phyloP scores from a whole-genome alignment of 148 eudicot species.

The Chenopodium album region DNA sequence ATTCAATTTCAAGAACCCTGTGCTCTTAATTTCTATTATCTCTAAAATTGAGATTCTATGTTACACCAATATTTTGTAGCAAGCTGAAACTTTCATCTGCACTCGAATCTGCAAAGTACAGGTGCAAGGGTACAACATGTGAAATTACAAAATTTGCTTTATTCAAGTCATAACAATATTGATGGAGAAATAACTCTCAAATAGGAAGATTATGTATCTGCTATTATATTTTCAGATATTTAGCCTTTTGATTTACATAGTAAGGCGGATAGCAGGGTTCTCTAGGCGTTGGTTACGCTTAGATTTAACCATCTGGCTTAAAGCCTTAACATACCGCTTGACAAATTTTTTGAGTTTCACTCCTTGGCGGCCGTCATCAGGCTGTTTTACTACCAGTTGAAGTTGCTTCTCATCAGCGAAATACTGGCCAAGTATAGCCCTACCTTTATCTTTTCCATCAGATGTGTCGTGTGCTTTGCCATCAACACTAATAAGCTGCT shows the following conservation, averaged over 20 bases:
- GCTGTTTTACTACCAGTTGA: constrained; percentile 32
- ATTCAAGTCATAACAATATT: no score
- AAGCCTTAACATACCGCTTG: constrained; percentile 31
- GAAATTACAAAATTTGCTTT: no score
- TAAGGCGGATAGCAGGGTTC: constrained; percentile 26
- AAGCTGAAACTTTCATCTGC: neutral
- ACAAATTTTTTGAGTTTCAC: constrained; percentile 23
- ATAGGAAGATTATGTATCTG: neutral
- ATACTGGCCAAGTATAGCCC: constrained; percentile 20
- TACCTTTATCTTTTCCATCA: constrained; percentile 6
- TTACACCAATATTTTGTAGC: neutral
- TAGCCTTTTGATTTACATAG: constrained; percentile 11
- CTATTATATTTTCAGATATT: neutral
- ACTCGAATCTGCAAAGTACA: neutral
- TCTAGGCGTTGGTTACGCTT: constrained; percentile 18
- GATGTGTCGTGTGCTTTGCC: neutral
- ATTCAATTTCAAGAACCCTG: no score
- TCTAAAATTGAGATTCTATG: neutral
- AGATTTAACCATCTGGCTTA: constrained; percentile 25
- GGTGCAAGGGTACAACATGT: neutral
- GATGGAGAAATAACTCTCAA: no score
- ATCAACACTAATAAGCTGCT: constrained; percentile 30
- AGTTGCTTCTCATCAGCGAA: constrained; percentile 30
- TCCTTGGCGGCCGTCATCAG: constrained; percentile 13
- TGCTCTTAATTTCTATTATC: no score